Evolutionary conservation across 2,329 filamentous ascomycete genomes (phyloP).

Genomic region (Penicillium sp.): DNA sequence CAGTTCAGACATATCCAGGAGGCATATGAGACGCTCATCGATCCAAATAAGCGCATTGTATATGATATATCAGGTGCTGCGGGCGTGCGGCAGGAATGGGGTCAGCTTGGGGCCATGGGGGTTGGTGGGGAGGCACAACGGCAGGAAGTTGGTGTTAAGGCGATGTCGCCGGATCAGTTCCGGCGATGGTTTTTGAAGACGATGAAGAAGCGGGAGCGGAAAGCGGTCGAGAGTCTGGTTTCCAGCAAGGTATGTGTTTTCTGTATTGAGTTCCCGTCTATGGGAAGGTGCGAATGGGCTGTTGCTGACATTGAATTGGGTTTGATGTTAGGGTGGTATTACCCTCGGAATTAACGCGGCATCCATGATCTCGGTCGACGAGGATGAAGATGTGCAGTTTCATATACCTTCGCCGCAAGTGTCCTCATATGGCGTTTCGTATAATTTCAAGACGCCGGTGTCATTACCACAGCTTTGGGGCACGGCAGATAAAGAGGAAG

Average conservation of each 20-base stretch:
- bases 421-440: constrained; percentile 33
- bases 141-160: constrained; percentile 38
- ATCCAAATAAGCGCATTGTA: constrained; percentile 43
- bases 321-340: constrained; percentile 29
- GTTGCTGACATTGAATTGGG: constrained; percentile 10
- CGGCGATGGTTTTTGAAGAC: constrained; percentile 42
- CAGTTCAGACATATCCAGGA: constrained; percentile 43
- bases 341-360: constrained; percentile 39
- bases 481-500: constrained; percentile 21
- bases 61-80: constrained; percentile 46
- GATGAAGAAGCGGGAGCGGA: constrained; percentile 44
- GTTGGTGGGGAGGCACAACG: constrained; percentile 30
- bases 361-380: constrained; percentile 33
- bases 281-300: not conserved
- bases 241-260: constrained; percentile 35
- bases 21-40: constrained; percentile 46
- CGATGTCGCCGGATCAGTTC: constrained; percentile 43
- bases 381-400: constrained; percentile 32
- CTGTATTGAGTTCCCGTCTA: not conserved
- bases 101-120: constrained; percentile 34
- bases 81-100: constrained; percentile 43
- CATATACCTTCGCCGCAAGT: constrained; percentile 29
- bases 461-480: constrained; percentile 26
- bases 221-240: constrained; percentile 39
- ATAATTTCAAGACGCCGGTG: constrained; percentile 38